Conservation (phyloP, 345 rosid species). For the Citrus sp. region DNA sequence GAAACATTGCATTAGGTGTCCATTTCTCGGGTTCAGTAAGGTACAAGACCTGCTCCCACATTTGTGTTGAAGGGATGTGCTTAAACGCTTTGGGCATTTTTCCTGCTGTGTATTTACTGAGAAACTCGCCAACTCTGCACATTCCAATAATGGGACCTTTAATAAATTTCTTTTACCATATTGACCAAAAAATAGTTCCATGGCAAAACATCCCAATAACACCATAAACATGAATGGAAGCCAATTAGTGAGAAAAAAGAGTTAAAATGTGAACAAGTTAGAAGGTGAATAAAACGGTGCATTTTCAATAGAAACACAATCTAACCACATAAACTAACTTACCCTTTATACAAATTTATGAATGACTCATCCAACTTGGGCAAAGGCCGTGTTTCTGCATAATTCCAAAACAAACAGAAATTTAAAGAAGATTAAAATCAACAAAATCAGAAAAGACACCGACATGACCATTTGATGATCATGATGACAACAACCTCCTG, state of each 20-base stretch:
- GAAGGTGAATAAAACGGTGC: background rate
- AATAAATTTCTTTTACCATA: background rate
- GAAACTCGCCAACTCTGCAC: conserved; percentile 72
- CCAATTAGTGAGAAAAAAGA: background rate
- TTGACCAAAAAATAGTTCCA: background rate
- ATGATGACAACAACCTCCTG: conserved; percentile 56
- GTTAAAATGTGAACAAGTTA: background rate
- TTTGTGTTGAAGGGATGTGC: conserved; percentile 63
- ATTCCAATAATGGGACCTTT: background rate
- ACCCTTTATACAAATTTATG: conserved; percentile 76
- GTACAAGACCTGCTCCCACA: conserved; percentile 85
- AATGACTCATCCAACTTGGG: conserved; percentile 69
- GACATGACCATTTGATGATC: background rate
- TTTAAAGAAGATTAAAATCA: background rate
- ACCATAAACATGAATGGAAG: background rate
- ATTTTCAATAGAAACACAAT: background rate
- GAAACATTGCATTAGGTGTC: conserved; percentile 92
- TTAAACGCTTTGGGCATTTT: conserved; percentile 88
- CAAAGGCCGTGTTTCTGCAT: conserved; percentile 61
- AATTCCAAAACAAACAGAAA: background rate
- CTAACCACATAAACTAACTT: conserved; percentile 3
- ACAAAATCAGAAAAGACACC: background rate
- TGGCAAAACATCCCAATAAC: background rate
- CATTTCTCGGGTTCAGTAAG: conserved; percentile 92
- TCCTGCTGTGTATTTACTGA: conserved; percentile 76